Evolutionary conservation across 169 alveolate genomes (phyloP), one percentile per base, ranked within the genome.

Genomic region (Eimeria acervulina): DNA sequence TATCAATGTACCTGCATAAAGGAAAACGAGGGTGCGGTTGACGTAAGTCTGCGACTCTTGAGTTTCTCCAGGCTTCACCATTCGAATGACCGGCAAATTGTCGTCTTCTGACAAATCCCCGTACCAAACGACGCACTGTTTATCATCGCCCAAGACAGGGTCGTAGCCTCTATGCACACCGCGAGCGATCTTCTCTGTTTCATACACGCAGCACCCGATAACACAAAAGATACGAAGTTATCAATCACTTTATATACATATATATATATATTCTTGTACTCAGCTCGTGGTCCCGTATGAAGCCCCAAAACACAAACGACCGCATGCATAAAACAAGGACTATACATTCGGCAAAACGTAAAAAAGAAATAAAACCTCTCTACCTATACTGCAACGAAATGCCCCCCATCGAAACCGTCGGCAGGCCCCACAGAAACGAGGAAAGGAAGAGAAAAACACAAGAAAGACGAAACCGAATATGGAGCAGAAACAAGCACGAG

Each of bases 101-200:
- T 98, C 99, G 23, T 97, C 98, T 59, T 95, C 97, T 81, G 95
- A 91, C 66, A 97, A 89, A 31, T 97, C 98, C 12, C 99, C 99
- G 76, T 97, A 97, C 99, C 99, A 98, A 28, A 97, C 96, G 44
- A 98, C 99, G 88, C 99, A 98, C 61, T 97, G 97, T 42, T 97
- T 97, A 76, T 98, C 99, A 95, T 97, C 98, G 23, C 99, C 99
- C 63, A 98, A 96, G 7, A 98, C 98, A 28, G 99, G 99, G 78
- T 98, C 99, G 52, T 97, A 98, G 47, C 95, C 95, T 68, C 98
- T 96, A 38, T 97, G 97, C 61, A 98, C 97, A 44, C 97, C 98
- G 84, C 96, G 93, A 17, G 99, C 99, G 31, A 98, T 98, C 81
- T 96, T 97, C 52, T 97, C 99, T 98, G 97, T 31, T 55, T 33